These are phyloP conservation scores for Galerina sulciceps DNA, from an alignment of 768 basidiomycete species.

Conservation along the genomic window DNA sequence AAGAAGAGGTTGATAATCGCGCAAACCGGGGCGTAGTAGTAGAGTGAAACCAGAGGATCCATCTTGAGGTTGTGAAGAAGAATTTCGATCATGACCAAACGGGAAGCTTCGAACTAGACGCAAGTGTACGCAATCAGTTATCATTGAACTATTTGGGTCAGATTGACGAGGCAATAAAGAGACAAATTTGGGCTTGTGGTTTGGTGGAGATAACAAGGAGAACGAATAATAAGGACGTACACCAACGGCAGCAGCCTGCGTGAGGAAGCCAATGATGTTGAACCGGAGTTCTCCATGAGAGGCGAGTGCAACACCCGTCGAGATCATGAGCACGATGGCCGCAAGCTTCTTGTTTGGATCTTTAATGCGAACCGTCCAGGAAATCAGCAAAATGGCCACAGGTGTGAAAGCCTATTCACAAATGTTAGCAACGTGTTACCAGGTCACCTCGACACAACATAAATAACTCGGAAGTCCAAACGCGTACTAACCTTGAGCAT, in stretches of 20 bases:
- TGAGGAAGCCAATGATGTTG: slow-evolving; percentile 84
- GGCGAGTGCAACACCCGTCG: slow-evolving; percentile 85
- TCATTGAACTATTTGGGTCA: neutral
- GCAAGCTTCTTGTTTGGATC: slow-evolving; percentile 84
- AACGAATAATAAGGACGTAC: slow-evolving; percentile 48
- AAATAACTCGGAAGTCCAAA: neutral
- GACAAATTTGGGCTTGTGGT: neutral
- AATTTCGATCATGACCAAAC: slow-evolving; percentile 95
- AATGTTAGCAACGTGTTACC: slow-evolving; percentile 10
- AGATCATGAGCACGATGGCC: slow-evolving; percentile 89
- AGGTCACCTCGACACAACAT: neutral
- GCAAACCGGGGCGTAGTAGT: slow-evolving; percentile 97
- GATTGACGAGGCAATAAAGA: neutral
- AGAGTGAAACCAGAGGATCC: slow-evolving; percentile 94
- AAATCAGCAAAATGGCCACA: slow-evolving; percentile 91
- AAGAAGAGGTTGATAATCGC: slow-evolving; percentile 85
- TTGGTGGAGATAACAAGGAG: neutral
- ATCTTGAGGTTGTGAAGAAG: slow-evolving; percentile 95
- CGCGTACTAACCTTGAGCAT: slow-evolving; percentile 78
- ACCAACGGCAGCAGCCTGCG: slow-evolving; percentile 83
- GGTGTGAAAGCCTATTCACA: slow-evolving; percentile 79
- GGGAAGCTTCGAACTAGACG: slow-evolving; percentile 87
- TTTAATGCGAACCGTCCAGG: slow-evolving; percentile 87
- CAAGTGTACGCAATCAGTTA: neutral
- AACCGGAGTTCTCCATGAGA: slow-evolving; percentile 90